Percentiles rank a stretch among this genome's conserved stretches.
phyloP scores from a whole-genome alignment of 192 early-diverging fungal genomes.

The Phycomyces blakesleeanus region DNA sequence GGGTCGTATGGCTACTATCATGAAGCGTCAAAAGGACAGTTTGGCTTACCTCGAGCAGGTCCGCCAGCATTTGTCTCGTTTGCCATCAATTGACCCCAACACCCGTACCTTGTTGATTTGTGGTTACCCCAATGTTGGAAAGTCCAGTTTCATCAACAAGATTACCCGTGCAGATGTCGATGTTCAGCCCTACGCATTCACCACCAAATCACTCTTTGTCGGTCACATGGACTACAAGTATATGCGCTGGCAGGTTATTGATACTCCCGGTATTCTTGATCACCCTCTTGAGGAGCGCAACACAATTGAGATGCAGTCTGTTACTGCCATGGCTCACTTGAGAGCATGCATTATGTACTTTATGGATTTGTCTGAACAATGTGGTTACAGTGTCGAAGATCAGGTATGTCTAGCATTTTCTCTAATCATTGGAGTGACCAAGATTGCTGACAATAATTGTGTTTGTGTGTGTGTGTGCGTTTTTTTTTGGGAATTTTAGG shows the following conservation, averaged over 20 bases:
- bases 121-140: slow-evolving; percentile 99
- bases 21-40: slow-evolving; percentile 98
- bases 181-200: slow-evolving; percentile 99
- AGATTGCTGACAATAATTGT: neutral
- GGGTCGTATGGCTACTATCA: slow-evolving; percentile 99
- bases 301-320: slow-evolving; percentile 99
- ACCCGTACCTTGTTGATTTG: slow-evolving; percentile 98
- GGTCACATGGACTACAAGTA: slow-evolving; percentile 99
- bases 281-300: slow-evolving; percentile 99
- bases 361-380: slow-evolving; percentile 96
- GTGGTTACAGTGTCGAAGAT: slow-evolving; percentile 93
- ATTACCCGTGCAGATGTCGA: slow-evolving; percentile 98
- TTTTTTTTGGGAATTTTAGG: slow-evolving; percentile 18
- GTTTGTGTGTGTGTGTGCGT: too few species aligned
- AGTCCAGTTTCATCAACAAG: slow-evolving; percentile 98
- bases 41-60: slow-evolving; percentile 98
- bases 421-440: too few species aligned
- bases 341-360: slow-evolving; percentile 96
- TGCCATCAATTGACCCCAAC: slow-evolving; percentile 99
- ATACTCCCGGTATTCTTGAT: slow-evolving; percentile 99
- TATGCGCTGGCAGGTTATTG: slow-evolving; percentile 99
- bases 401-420: slow-evolving; percentile 64
- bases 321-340: slow-evolving; percentile 98
- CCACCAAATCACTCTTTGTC: slow-evolving; percentile 99
- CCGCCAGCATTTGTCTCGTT: slow-evolving; percentile 96